Evolutionary conservation across 2,329 filamentous ascomycete genomes (phyloP), one percentile per base, ranked within the genome.

Genomic region (Mollisia scopiformis): DNA sequence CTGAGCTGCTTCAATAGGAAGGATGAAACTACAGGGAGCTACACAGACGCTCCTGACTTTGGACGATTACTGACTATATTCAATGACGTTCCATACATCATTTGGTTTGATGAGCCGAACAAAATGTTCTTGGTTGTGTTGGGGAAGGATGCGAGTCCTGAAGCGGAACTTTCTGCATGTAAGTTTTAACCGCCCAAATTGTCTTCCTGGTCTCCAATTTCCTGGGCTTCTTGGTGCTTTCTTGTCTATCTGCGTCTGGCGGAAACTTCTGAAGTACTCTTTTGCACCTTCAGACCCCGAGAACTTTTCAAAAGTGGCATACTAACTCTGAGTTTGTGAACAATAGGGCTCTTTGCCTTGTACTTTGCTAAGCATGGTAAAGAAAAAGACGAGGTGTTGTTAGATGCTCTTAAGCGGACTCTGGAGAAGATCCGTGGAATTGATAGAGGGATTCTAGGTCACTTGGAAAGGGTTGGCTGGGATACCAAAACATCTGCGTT

Each of bases 401-500:
- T 64, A 13, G 59, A 62, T 43, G 52, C 55, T 10, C 33, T 68
- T 7, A 21, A 37, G 7, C 27, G 56, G 25, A 63, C 49, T 21
- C 14, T 56, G 37, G 16, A 16, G 11, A 31, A 55, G 10, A n/a
- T 58, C 8, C 8, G 23, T 13, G 39, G 19, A 3, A 30, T 52
- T 55, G 47, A 41, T 14, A 16, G 6, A 5, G 30, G 56, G 0
- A 33, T 66, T 1, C 58, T 65, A 58, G 72, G 76, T 2, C 76
- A 79, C 68, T 75, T 79, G 57, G 73, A 66, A 60, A 72, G 73
- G 33, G 76, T 69, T 31, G 89, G 89, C 0, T 93, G 90, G 90
- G 84, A 93, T 74, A 67, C 90, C 50, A 77, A 85, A 58, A 80
- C 80, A 54, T 81, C 81, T 39, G 88, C 86, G 6, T 76, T 93